These are phyloP conservation scores for Pythium aristosporum DNA, from an alignment of 352 stramenopile species.

Conservation along the genomic window DNA sequence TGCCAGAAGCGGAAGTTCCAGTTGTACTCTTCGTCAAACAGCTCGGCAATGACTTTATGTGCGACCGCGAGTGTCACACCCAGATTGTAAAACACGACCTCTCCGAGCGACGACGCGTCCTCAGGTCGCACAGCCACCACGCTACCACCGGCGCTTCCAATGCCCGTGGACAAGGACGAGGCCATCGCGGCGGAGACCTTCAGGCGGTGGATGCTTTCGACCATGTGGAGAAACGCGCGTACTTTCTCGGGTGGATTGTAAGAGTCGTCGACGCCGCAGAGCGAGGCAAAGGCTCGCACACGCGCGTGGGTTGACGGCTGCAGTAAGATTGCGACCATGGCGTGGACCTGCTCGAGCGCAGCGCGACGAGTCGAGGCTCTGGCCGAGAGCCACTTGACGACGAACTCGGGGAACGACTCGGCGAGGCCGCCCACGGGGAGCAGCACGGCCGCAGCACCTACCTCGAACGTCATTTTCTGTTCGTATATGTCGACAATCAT, in stretches of 20 bases:
- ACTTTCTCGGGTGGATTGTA: slow-evolving; percentile 75
- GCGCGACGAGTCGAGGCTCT: slow-evolving; percentile 43
- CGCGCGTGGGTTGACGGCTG: slow-evolving; percentile 50
- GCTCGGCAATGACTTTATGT: slow-evolving; percentile 52
- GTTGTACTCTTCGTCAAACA: slow-evolving; percentile 76
- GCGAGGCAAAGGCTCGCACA: slow-evolving; percentile 53
- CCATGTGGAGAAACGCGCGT: slow-evolving; percentile 61
- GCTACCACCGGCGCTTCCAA: not conserved
- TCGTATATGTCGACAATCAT: slow-evolving; percentile 80
- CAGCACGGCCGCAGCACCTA: not conserved
- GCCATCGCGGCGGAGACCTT: slow-evolving; percentile 32
- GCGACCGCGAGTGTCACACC: slow-evolving; percentile 56
- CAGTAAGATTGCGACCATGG: slow-evolving; percentile 49
- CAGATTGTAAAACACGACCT: slow-evolving; percentile 75
- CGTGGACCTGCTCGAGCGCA: slow-evolving; percentile 60
- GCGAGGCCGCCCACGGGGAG: slow-evolving; percentile 29
- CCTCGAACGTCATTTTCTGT: slow-evolving; percentile 41
- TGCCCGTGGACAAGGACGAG: not conserved
- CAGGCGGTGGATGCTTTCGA: slow-evolving; percentile 60
- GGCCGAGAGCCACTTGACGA: slow-evolving; percentile 57
- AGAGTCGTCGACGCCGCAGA: slow-evolving; percentile 53
- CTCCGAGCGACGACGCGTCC: slow-evolving; percentile 24
- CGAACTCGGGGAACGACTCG: slow-evolving; percentile 71
- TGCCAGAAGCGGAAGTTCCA: slow-evolving; percentile 82
- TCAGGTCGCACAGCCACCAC: not conserved